Evolutionary conservation across 257 asterid genomes (phyloP).

Genomic region (Parsonsia alboflavescens): DNA sequence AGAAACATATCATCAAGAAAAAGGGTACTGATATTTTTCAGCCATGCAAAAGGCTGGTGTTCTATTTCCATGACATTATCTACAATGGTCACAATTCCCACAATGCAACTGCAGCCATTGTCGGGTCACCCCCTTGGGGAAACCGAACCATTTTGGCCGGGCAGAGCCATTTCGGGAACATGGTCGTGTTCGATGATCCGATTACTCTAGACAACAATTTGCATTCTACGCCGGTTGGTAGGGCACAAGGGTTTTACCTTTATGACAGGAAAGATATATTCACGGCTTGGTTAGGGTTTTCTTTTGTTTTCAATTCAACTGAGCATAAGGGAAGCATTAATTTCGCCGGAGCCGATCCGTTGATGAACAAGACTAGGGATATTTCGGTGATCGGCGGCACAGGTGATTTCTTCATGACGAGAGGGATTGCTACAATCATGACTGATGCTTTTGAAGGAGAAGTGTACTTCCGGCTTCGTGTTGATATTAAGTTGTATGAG

Average conservation of each 20-base stretch:
- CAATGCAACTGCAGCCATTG: conserved; percentile 35
- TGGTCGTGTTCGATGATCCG: conserved; percentile 46
- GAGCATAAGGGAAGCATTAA: conserved; percentile 34
- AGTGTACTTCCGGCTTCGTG: conserved; percentile 35
- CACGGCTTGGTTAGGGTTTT: conserved; percentile 44
- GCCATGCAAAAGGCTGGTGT: conserved; percentile 29
- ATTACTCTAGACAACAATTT: conserved; percentile 37
- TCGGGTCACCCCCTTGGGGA: conserved; percentile 36
- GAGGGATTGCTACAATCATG: conserved; percentile 40
- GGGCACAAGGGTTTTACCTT: conserved; percentile 54
- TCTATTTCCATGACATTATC: conserved; percentile 39
- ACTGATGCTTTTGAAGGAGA: conserved; percentile 43
- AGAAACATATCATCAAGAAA: background rate
- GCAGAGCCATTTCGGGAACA: conserved; percentile 33
- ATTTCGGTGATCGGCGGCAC: conserved; percentile 50
- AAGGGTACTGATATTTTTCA: background rate
- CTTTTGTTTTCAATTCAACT: conserved; percentile 33
- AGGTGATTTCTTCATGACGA: conserved; percentile 38
- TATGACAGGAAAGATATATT: conserved; percentile 30
- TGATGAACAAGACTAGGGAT: conserved; percentile 40
- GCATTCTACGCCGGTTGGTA: conserved; percentile 37
- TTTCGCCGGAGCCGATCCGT: conserved; percentile 42
- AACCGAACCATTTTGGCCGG: conserved; percentile 28
- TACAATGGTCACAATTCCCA: conserved; percentile 34
- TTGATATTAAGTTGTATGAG: conserved; percentile 39